Conservation (phyloP, 495 filamentous ascomycete species). For the Neurospora sp. region DNA sequence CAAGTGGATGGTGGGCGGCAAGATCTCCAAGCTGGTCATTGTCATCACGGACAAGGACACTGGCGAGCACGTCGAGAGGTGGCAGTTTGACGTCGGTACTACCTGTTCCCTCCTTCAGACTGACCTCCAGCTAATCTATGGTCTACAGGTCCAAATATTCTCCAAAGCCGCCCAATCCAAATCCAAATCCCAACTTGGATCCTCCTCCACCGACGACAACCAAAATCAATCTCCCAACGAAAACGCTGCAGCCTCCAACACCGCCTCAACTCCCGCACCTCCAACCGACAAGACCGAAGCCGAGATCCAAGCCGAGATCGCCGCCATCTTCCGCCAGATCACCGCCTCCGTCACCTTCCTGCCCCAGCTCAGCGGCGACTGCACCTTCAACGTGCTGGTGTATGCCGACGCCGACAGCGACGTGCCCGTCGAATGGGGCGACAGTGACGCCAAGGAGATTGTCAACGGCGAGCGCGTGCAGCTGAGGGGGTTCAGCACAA, state of each 20-base stretch:
- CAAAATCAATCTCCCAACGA: not conserved
- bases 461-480: constrained; percentile 92
- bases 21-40: constrained; percentile 92
- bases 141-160: constrained; percentile 56
- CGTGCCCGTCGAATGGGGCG: constrained; percentile 96
- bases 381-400: constrained; percentile 97
- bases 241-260: constrained; percentile 33
- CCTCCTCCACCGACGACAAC: constrained; percentile 24
- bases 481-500: constrained; percentile 89
- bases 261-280: constrained; percentile 19
- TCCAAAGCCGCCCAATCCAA: constrained; percentile 37
- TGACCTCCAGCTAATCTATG: not conserved
- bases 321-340: constrained; percentile 92
- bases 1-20: constrained; percentile 91
- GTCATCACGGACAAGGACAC: constrained; percentile 95
- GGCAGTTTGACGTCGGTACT: constrained; percentile 87
- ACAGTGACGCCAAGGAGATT: constrained; percentile 97
- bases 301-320: constrained; percentile 91
- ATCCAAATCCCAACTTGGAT: constrained; percentile 24
- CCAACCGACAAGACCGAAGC: constrained; percentile 68
- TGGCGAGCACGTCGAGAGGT: constrained; percentile 88
- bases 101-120: not conserved
- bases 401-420: constrained; percentile 96
- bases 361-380: constrained; percentile 82
- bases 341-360: constrained; percentile 96